These are phyloP conservation scores for Dissoconium aciculare DNA, from an alignment of 2,329 filamentous ascomycete species.

Conservation along the genomic window DNA sequence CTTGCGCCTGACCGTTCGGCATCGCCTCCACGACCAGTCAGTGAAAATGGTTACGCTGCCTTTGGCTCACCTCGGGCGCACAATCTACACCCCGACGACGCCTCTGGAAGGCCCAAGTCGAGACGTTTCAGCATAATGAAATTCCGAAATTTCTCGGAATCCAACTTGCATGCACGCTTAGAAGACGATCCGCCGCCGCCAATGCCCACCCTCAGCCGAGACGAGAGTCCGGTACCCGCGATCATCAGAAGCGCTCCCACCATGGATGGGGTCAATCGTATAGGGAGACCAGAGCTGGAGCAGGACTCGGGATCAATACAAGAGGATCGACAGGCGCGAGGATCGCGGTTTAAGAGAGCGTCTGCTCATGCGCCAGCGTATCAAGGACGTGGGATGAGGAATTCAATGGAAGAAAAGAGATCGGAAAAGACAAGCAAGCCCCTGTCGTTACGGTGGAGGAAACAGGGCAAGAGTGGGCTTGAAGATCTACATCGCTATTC, in stretches of 20 bases:
- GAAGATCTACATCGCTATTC: slow-evolving; percentile 40
- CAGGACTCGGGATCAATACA: slow-evolving; percentile 6
- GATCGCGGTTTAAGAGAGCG: slow-evolving; percentile 16
- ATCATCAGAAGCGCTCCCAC: slow-evolving; percentile 93
- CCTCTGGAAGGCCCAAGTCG: slow-evolving; percentile 18
- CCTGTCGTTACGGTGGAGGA: slow-evolving; percentile 16
- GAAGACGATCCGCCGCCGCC: slow-evolving; percentile 39
- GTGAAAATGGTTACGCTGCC: not conserved
- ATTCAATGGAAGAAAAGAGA: slow-evolving; percentile 11
- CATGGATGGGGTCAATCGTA: slow-evolving; percentile 26
- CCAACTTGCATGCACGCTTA: slow-evolving; percentile 55
- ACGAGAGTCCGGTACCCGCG: slow-evolving; percentile 34
- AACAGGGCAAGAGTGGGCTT: slow-evolving; percentile 18
- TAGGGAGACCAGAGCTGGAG: not conserved
- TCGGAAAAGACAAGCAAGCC: slow-evolving; percentile 11
- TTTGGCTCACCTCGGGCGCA: not conserved
- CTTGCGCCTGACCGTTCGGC: slow-evolving; percentile 1
- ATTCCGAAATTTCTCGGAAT: slow-evolving; percentile 85
- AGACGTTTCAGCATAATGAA: slow-evolving; percentile 55
- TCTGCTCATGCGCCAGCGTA: slow-evolving; percentile 11
- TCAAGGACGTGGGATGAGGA: slow-evolving; percentile 6
- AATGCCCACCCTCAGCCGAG: slow-evolving; percentile 26
- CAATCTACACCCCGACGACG: slow-evolving; percentile 1
- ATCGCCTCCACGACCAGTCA: slow-evolving; percentile 1
- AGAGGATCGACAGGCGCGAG: slow-evolving; percentile 9